Percentiles rank a stretch among this genome's conserved stretches.
Conservation (phyloP, 2,329 filamentous ascomycete species). For the Alternaria consortialis region DNA sequence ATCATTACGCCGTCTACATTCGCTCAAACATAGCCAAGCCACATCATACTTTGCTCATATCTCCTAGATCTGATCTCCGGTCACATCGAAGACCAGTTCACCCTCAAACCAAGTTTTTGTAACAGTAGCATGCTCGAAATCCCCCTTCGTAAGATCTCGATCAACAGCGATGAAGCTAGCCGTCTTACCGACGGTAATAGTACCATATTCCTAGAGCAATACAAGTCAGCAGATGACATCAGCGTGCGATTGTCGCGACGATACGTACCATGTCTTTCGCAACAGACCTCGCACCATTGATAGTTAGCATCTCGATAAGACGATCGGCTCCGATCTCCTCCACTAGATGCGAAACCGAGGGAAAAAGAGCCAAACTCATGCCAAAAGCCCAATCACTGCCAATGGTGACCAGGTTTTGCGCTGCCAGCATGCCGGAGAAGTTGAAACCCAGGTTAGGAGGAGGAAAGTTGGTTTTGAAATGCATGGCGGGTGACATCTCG, state of each 20-base stretch:
- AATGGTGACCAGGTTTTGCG: slow-evolving; percentile 31
- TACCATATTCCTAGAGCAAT: slow-evolving; percentile 22
- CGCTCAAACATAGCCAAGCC: not conserved
- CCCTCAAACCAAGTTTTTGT: slow-evolving; percentile 44
- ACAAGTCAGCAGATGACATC: not conserved
- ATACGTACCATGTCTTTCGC: no score
- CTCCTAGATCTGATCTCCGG: not conserved
- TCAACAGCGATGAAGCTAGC: slow-evolving; percentile 46
- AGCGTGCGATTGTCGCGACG: slow-evolving; percentile 14
- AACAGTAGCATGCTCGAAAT: slow-evolving; percentile 39
- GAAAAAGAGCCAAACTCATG: no score
- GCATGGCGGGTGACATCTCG: slow-evolving; percentile 44
- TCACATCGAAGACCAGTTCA: not conserved
- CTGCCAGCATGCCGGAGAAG: no score
- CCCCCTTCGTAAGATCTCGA: slow-evolving; percentile 38
- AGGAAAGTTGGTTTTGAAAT: slow-evolving; percentile 26
- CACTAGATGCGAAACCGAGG: no score
- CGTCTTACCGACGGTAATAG: slow-evolving; percentile 44
- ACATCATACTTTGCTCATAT: no score
- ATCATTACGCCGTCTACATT: not conserved
- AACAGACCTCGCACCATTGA: no score
- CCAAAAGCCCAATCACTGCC: slow-evolving; percentile 1
- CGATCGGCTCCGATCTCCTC: no score
- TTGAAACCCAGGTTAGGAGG: no score
- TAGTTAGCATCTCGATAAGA: no score